phyloP scores from a whole-genome alignment of 208 protist species.

The Crithidia mellificae region DNA sequence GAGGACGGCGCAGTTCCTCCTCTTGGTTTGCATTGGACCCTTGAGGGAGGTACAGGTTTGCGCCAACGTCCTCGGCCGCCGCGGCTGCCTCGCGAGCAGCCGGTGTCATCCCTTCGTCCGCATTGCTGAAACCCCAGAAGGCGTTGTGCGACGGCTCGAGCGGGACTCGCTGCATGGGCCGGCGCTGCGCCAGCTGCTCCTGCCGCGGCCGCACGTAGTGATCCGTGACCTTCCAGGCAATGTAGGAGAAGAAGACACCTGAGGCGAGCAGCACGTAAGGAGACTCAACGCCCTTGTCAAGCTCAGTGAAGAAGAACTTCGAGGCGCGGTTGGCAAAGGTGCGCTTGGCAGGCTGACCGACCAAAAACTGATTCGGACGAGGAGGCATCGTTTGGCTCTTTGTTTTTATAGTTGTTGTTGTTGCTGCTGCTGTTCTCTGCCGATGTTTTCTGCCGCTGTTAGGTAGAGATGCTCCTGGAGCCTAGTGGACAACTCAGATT shows the following conservation, averaged over 20 bases:
- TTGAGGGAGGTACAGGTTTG: conserved; percentile 40
- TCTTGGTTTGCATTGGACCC: conserved; percentile 44
- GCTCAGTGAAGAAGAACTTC: conserved; percentile 80
- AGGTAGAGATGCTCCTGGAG: too few relatives aligned
- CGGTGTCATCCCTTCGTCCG: not conserved
- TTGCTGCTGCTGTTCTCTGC: too few relatives aligned
- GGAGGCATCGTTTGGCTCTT: conserved; percentile 21
- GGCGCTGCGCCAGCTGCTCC: conserved; percentile 45
- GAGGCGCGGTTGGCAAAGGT: conserved; percentile 62
- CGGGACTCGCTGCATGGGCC: conserved; percentile 58
- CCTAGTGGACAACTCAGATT: too few relatives aligned
- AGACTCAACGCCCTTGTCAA: conserved; percentile 80
- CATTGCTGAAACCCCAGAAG: conserved; percentile 69
- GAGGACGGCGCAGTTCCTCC: conserved; percentile 68
- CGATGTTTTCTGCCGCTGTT: too few relatives aligned
- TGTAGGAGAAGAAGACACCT: conserved; percentile 49
- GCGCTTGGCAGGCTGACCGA: conserved; percentile 41
- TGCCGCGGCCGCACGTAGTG: conserved; percentile 54
- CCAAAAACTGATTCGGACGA: conserved; percentile 22
- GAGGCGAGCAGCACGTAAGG: conserved; percentile 64
- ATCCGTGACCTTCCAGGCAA: conserved; percentile 67
- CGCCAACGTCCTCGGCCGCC: conserved; percentile 22
- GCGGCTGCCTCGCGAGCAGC: not conserved
- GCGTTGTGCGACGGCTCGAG: conserved; percentile 69
- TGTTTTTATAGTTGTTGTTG: too few relatives aligned